Percentiles rank a stretch among this genome's conserved stretches.
Conservation (phyloP, 1,284 basidiomycete genomes). For the Pisolithus thermaeus region DNA sequence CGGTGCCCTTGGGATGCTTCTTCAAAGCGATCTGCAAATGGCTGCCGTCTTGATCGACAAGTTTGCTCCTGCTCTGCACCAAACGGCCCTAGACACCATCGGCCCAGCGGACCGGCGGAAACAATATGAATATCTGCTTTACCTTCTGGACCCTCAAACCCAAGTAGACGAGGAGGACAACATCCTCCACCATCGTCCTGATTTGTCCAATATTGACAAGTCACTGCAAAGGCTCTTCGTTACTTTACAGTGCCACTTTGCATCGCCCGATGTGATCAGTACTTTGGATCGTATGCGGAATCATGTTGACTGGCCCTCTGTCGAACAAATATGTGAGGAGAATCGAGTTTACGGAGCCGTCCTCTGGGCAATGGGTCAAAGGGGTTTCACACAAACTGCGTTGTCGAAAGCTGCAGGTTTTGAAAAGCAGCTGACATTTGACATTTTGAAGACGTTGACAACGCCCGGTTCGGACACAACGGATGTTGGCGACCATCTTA, state of each 20-base stretch:
- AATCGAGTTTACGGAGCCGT: slow-evolving; percentile 69
- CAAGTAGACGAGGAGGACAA: slow-evolving; percentile 39
- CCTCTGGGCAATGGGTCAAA: slow-evolving; percentile 75
- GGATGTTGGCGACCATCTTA: slow-evolving; percentile 30
- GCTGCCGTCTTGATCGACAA: slow-evolving; percentile 76
- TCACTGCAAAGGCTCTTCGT: slow-evolving; percentile 62
- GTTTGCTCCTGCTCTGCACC: slow-evolving; percentile 61
- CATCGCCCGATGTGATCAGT: slow-evolving; percentile 63
- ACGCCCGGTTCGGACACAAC: slow-evolving; percentile 18
- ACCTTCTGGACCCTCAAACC: slow-evolving; percentile 54
- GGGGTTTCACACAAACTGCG: slow-evolving; percentile 59
- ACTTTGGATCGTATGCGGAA: slow-evolving; percentile 52
- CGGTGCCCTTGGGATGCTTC: slow-evolving; percentile 56
- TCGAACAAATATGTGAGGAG: slow-evolving; percentile 62
- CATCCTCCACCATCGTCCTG: slow-evolving; percentile 14
- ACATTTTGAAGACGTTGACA: slow-evolving; percentile 39
- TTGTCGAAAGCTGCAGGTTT: slow-evolving; percentile 62
- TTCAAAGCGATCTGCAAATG: slow-evolving; percentile 55
- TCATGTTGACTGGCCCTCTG: slow-evolving; percentile 51
- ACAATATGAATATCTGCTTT: slow-evolving; percentile 75
- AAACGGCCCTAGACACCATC: slow-evolving; percentile 46
- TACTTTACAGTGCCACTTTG: slow-evolving; percentile 65
- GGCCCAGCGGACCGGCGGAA: slow-evolving; percentile 42
- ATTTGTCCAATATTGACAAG: slow-evolving; percentile 36
- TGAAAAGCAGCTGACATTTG: slow-evolving; percentile 51